Percentiles rank a stretch among this genome's conserved stretches.
phyloP scores from a whole-genome alignment of 2,329 filamentous ascomycete species.

The Cladorrhinum sp. region DNA sequence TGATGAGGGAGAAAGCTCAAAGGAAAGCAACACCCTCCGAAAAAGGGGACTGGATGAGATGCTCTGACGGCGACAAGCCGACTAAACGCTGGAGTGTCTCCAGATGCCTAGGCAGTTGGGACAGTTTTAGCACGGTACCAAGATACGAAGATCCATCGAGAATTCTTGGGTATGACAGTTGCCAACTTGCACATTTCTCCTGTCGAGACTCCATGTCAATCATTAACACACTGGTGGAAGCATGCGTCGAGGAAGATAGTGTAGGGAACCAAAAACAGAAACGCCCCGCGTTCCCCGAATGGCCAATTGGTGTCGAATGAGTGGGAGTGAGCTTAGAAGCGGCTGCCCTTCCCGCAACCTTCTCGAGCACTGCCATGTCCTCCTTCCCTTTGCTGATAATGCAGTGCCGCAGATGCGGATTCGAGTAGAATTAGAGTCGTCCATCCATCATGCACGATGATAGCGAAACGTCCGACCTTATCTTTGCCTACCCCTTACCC shows the following conservation, averaged over 20 bases:
- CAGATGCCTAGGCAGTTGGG: neutral
- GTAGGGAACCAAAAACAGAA: neutral
- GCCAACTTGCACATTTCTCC: neutral
- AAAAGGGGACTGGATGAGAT: constrained; percentile 4
- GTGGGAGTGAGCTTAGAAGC: neutral
- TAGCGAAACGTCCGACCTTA: constrained; percentile 31
- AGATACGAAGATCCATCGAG: neutral
- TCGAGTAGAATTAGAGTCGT: neutral
- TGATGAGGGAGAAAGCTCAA: constrained; percentile 1
- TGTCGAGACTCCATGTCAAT: neutral
- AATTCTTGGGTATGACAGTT: neutral
- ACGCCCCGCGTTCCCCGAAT: neutral
- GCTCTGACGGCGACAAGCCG: neutral
- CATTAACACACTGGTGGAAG: neutral
- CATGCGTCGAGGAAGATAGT: neutral
- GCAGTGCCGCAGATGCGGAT: constrained; percentile 21
- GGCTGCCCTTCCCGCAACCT: neutral
- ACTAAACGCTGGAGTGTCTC: neutral
- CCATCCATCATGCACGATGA: constrained; percentile 13
- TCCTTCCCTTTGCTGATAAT: neutral
- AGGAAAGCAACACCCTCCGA: constrained; percentile 1
- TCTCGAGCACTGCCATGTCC: neutral
- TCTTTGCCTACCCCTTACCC: constrained; percentile 22
- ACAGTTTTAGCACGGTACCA: neutral
- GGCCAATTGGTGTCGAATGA: neutral